A percentile compares a stretch with the other conserved stretches of the same genome.
phyloP scores from a whole-genome alignment of 352 stramenopile genomes.

The Phytopythium kandeliae region DNA sequence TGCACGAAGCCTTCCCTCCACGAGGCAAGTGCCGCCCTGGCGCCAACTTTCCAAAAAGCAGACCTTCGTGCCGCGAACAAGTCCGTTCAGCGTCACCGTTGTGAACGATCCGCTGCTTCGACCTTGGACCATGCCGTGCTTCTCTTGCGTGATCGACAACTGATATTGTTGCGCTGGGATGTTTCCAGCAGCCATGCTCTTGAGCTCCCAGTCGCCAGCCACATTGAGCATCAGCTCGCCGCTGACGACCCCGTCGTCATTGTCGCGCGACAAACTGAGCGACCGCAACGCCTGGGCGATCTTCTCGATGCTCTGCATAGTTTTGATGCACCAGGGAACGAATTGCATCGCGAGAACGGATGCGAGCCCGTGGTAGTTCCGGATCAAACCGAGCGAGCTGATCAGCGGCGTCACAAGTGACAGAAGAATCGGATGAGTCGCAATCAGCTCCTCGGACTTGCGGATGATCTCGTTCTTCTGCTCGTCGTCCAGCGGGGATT shows the following conservation, averaged over 20 bases:
- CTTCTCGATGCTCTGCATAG: conserved; percentile 61
- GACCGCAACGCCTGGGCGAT: conserved; percentile 42
- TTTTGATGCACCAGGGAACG: conserved; percentile 70
- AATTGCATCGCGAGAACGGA: conserved; percentile 71
- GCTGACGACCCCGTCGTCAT: conserved; percentile 14
- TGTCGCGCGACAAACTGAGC: conserved; percentile 19
- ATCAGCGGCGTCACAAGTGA: conserved; percentile 59
- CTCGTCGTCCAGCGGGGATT: conserved; percentile 7
- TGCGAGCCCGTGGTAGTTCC: conserved; percentile 60
- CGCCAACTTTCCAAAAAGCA: conserved; percentile 85
- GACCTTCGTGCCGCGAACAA: conserved; percentile 73
- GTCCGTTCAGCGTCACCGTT: conserved; percentile 70
- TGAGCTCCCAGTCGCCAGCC: conserved; percentile 82
- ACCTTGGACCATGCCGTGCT: conserved; percentile 56
- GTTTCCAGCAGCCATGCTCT: conserved; percentile 81
- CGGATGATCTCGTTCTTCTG: conserved; percentile 13
- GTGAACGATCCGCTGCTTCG: conserved; percentile 79
- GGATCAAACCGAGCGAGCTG: conserved; percentile 56
- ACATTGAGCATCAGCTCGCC: conserved; percentile 55
- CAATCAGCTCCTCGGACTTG: conserved; percentile 29
- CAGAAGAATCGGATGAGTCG: conserved; percentile 47
- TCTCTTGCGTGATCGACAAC: conserved; percentile 60
- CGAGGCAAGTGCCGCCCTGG: conserved; percentile 82
- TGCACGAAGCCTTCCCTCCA: conserved; percentile 68
- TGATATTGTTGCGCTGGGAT: conserved; percentile 87